Base-by-base conservation (phyloP, 257 asterid species). In the Misopates orontium region DNA sequence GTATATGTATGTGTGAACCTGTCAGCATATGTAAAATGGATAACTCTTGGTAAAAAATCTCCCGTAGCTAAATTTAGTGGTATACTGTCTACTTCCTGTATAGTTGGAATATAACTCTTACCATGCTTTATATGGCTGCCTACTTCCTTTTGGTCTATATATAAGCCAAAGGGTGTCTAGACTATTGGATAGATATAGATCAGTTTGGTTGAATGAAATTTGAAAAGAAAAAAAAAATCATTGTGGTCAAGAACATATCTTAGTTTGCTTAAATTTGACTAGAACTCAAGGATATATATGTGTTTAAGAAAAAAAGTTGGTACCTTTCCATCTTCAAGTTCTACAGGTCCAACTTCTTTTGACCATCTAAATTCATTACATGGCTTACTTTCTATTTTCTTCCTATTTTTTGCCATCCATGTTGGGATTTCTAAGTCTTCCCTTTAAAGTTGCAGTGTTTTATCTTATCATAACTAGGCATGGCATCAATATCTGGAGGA, bases 91-190 rank as follows among this genome's bases (percentile, higher is more conserved):
- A n/a, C n/a, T n/a, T n/a, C n/a, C n/a, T n/a, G n/a, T n/a, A n/a
- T n/a, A n/a, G n/a, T n/a, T n/a, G n/a, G n/a, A n/a, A n/a, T n/a
- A n/a, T n/a, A n/a, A n/a, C n/a, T n/a, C 1, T 5, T 19, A 31
- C 64, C 7, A 58, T 22, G 21, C 68, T 72, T 60, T 44, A 41
- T 23, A 64, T 57, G 59, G 13, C 48, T 22, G 71, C 19, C 44
- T 45, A n/a, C 22, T 36, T 47, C 28, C 42, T n/a, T 64, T 48
- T 32, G 17, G 41, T 63, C n/a, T 20, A 47, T 61, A 8, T 31
- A 22, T 62, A 24, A 19, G 63, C 41, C 52, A 64, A 60, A 36
- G 21, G 71, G 13, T 58, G 55, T n/a, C 28, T 15, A 31, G n/a
- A 2, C 31, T 58, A 19, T 41, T 54, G 41, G 4, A 2, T 6